These are phyloP conservation scores for Plantago ovata DNA, from an alignment of 257 asterid species.

Conservation along the genomic window DNA sequence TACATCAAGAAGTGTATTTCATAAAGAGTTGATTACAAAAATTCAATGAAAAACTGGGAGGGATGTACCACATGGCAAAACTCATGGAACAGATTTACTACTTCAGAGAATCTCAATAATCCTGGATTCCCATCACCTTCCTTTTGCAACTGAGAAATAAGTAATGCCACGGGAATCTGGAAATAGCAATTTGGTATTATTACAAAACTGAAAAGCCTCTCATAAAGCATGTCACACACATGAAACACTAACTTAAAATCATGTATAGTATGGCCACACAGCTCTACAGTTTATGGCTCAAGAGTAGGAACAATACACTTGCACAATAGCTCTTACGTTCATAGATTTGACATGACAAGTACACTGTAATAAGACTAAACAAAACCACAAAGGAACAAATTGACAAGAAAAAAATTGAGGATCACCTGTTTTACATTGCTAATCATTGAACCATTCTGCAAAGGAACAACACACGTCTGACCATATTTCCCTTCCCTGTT, in stretches of 20 bases:
- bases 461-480: constrained; percentile 86
- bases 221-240: not conserved
- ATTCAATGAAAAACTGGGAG: not conserved
- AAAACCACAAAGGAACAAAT: not conserved
- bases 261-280: not conserved
- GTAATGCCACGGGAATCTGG: constrained; percentile 83
- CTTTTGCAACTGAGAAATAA: constrained; percentile 77
- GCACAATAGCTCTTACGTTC: too few species aligned
- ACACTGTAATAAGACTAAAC: too few species aligned
- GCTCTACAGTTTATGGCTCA: too few species aligned
- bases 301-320: too few species aligned
- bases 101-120: constrained; percentile 81
- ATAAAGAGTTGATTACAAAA: too few species aligned
- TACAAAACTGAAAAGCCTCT: constrained; percentile 15
- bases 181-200: constrained; percentile 20
- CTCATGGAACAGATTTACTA: constrained; percentile 84
- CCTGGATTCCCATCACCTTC: constrained; percentile 62
- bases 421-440: constrained; percentile 62
- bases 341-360: too few species aligned
- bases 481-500: constrained; percentile 87
- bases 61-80: constrained; percentile 93
- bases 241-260: not conserved
- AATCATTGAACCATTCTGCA: constrained; percentile 69
- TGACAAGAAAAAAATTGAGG: not conserved
- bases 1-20: too few species aligned